Evolutionary conservation across 1,284 basidiomycete species (phyloP).

Genomic region (Exobasidium cylindrosporum): DNA sequence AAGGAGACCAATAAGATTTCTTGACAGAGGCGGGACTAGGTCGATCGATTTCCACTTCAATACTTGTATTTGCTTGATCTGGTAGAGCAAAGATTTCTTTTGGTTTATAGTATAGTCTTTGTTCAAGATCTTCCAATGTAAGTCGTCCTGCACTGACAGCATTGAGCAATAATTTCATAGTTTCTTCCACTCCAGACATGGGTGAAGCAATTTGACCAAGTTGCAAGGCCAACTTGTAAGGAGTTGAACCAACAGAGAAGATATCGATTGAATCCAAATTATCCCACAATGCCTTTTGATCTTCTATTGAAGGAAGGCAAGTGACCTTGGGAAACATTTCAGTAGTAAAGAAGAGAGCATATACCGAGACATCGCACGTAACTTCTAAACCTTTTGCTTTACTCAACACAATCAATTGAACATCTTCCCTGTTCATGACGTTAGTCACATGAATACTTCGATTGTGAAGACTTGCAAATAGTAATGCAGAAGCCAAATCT

Average conservation of each 20-base stretch:
- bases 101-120: slow-evolving; percentile 84
- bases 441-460: slow-evolving; percentile 92
- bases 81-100: slow-evolving; percentile 85
- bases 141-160: slow-evolving; percentile 79
- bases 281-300: slow-evolving; percentile 84
- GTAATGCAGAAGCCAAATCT: slow-evolving; percentile 85
- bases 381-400: slow-evolving; percentile 92
- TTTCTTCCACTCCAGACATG: slow-evolving; percentile 80
- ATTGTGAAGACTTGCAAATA: slow-evolving; percentile 86
- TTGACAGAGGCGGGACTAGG: slow-evolving; percentile 64
- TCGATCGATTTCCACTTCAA: slow-evolving; percentile 88
- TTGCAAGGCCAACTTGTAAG: slow-evolving; percentile 73
- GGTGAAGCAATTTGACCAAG: slow-evolving; percentile 68
- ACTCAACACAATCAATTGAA: slow-evolving; percentile 85
- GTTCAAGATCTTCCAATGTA: slow-evolving; percentile 76
- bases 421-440: slow-evolving; percentile 80
- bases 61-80: slow-evolving; percentile 69
- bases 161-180: slow-evolving; percentile 79
- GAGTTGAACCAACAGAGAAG: slow-evolving; percentile 83
- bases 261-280: slow-evolving; percentile 81
- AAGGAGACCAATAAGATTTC: slow-evolving; percentile 74
- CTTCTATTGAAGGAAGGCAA: slow-evolving; percentile 71
- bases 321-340: slow-evolving; percentile 63
- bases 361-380: slow-evolving; percentile 92
- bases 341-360: slow-evolving; percentile 82